Percentiles rank a stretch among this genome's conserved stretches.
Conservation (phyloP, 257 asterid species). For the Gentiana straminea region DNA sequence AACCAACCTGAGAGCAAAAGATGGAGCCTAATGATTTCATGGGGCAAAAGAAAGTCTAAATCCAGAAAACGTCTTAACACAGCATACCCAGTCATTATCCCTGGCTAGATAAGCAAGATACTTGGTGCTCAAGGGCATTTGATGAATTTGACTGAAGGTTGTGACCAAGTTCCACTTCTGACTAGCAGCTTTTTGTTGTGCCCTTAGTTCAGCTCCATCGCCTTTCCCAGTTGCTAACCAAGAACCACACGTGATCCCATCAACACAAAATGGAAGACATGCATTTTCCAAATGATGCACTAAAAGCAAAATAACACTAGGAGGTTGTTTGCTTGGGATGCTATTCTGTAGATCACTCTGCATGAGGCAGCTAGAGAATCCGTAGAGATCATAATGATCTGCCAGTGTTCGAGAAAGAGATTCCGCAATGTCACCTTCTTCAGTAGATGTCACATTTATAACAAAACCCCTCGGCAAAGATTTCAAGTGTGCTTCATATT, state of each 20-base stretch:
- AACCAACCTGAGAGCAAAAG: slow-evolving; percentile 65
- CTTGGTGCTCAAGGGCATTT: slow-evolving; percentile 77
- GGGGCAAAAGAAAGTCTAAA: background rate
- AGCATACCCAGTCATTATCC: slow-evolving; percentile 94
- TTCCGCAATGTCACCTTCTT: slow-evolving; percentile 53
- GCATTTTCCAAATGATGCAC: slow-evolving; percentile 90
- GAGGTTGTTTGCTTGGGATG: slow-evolving; percentile 34
- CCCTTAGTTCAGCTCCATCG: slow-evolving; percentile 78
- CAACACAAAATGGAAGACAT: slow-evolving; percentile 61
- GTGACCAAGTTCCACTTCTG: slow-evolving; percentile 90
- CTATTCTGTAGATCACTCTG: slow-evolving; percentile 30
- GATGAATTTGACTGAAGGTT: slow-evolving; percentile 79
- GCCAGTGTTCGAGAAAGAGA: slow-evolving; percentile 91
- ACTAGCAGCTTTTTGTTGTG: slow-evolving; percentile 84
- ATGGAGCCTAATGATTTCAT: slow-evolving; percentile 9
- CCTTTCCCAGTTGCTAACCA: slow-evolving; percentile 84
- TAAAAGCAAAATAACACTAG: slow-evolving; percentile 74
- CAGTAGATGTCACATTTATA: slow-evolving; percentile 42
- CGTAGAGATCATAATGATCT: slow-evolving; percentile 70
- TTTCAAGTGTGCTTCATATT: slow-evolving; percentile 29
- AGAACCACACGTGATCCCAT: slow-evolving; percentile 73
- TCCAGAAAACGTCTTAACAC: slow-evolving; percentile 2
- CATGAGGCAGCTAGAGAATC: slow-evolving; percentile 32
- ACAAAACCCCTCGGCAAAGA: slow-evolving; percentile 41
- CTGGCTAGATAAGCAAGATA: slow-evolving; percentile 87